Conservation (phyloP, 345 rosid genomes). For the Brassica nigra region DNA sequence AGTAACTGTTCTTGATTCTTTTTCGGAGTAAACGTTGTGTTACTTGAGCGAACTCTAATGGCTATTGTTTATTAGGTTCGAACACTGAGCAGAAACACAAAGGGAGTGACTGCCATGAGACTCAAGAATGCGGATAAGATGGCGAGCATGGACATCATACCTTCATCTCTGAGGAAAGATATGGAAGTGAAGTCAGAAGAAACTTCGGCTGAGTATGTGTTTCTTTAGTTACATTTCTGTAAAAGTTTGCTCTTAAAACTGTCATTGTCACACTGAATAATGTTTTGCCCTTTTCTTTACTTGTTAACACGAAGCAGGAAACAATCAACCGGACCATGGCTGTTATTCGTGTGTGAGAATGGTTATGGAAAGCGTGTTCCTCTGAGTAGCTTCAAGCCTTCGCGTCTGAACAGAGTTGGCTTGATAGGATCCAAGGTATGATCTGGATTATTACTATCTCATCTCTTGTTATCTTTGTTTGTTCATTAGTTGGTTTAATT, state of each 20-base stretch:
- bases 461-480: neutral
- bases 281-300: neutral
- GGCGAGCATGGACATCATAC: constrained; percentile 92
- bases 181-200: constrained; percentile 50
- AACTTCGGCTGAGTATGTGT: constrained; percentile 51
- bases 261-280: constrained; percentile 7
- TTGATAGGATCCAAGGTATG: constrained; percentile 80
- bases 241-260: neutral
- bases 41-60: constrained; percentile 16
- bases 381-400: constrained; percentile 63
- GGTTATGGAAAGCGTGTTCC: constrained; percentile 97
- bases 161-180: constrained; percentile 58
- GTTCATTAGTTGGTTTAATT: constrained; percentile 54
- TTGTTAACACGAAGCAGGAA: constrained; percentile 39
- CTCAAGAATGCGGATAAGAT: constrained; percentile 75
- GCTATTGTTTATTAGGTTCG: constrained; percentile 59
- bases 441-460: neutral
- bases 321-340: constrained; percentile 75
- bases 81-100: constrained; percentile 77
- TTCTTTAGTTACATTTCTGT: constrained; percentile 9
- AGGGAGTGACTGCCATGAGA: constrained; percentile 90
- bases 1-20: constrained; percentile 29
- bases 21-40: constrained; percentile 8
- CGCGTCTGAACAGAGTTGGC: constrained; percentile 76
- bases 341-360: constrained; percentile 80